Evolutionary conservation across 148 eudicot species (phyloP), one percentile per base, ranked within the genome.

Genomic region (Rhododendron griersonianum): DNA sequence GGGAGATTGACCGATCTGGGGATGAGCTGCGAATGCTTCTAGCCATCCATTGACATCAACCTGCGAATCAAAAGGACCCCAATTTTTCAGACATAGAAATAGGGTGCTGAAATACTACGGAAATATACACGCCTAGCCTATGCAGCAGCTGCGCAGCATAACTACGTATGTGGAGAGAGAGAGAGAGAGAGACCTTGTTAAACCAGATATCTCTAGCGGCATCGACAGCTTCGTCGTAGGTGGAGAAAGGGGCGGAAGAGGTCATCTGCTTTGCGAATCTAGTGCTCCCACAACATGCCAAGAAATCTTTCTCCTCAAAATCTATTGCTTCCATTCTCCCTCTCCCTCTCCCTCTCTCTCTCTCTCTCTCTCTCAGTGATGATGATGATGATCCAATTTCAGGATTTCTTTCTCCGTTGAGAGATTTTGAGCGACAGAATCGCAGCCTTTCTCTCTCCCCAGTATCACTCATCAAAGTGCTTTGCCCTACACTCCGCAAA

Each of bases 41-140:
- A 95, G 96, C 99, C 99, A 96, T 57, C 99, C 98, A 89, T 85
- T 88, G 53, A 96, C 96, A 91, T 95, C 96, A 83, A 96, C 98
- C 99, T 96, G 83, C 50, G 87, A 69, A 57, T 75, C 50, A 41
- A 61, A 91, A 71, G 39, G 16, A 81, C 3, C 15, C 59, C 78
- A n/a, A 67, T 19, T 80, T 51, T 50, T 50, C 74, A 73, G 69
- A 50, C 35, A 65, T 25, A 80, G 0, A 74, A 77, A 39, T 1
- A 78, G n/a, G 23, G n/a, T 51, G 33, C 83, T 13, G 4, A 37
- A 75, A 51, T 11, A 51, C 15, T 51, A 2, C 55, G 0, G 14
- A 33, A 5, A 14, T 73, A 73, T 35, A 35, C 21, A 41, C 11
- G 48, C 23, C n/a, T 76, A 6, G 2, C 7, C 18, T 51, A 51